Evolutionary conservation across 73 alveolate species (phyloP).

Genomic region (Stentor roeselii): DNA sequence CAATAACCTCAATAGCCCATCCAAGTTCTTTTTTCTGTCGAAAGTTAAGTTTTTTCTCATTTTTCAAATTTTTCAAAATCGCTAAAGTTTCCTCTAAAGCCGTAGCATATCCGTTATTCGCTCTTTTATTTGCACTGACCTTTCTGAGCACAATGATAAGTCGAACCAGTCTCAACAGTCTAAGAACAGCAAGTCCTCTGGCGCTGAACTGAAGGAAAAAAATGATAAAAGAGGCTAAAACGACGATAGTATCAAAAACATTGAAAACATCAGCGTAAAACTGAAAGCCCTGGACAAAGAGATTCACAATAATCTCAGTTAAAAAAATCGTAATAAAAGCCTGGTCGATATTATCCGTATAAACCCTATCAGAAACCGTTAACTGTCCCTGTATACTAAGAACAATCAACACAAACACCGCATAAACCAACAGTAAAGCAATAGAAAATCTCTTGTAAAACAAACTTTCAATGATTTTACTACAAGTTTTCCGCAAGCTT

Average conservation of each 20-base stretch:
- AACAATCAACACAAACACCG: slow-evolving; percentile 59
- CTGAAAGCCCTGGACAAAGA: slow-evolving; percentile 39
- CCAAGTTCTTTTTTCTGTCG: slow-evolving; percentile 54
- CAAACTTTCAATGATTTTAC: slow-evolving; percentile 46
- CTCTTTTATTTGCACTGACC: slow-evolving; percentile 56
- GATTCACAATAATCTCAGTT: slow-evolving; percentile 46
- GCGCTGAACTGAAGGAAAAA: slow-evolving; percentile 53
- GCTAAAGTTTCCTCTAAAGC: slow-evolving; percentile 56
- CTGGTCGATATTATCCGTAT: slow-evolving; percentile 42
- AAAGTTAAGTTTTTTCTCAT: slow-evolving; percentile 34
- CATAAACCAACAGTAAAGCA: slow-evolving; percentile 45
- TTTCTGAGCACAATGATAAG: slow-evolving; percentile 53
- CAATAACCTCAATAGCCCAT: slow-evolving; percentile 75
- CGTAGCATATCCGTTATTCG: slow-evolving; percentile 39
- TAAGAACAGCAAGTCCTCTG: slow-evolving; percentile 67
- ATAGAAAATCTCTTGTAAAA: slow-evolving; percentile 49
- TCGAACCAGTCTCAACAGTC: slow-evolving; percentile 60
- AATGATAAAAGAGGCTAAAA: slow-evolving; percentile 38
- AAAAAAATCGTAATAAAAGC: slow-evolving; percentile 46
- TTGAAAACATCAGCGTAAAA: slow-evolving; percentile 47
- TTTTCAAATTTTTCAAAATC: slow-evolving; percentile 36
- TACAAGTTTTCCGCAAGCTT: slow-evolving; percentile 34
- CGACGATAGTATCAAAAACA: slow-evolving; percentile 56
- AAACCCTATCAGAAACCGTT: slow-evolving; percentile 19
- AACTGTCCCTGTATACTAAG: slow-evolving; percentile 32